Evolutionary conservation across 176 grass and related monocot genomes (phyloP).

Genomic region (Eleusine coracana): DNA sequence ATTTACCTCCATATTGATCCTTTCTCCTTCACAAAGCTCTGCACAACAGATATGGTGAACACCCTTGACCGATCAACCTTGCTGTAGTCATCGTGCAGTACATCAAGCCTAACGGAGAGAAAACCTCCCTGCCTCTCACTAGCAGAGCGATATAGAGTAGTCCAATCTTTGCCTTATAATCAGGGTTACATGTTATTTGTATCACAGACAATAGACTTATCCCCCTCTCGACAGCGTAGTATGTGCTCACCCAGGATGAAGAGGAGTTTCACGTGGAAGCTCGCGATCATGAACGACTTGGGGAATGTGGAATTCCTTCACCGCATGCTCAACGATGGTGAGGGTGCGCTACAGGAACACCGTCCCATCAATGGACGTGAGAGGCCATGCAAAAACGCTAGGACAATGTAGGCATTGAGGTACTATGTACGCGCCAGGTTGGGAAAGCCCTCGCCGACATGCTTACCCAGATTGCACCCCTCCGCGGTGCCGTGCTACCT

Average conservation of each 20-base stretch:
- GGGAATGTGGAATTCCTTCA: not conserved
- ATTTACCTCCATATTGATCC: conserved; percentile 23
- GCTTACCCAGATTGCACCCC: not conserved
- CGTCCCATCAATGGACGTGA: conserved; percentile 32
- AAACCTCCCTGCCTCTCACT: conserved; percentile 15
- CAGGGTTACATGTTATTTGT: too few relatives aligned
- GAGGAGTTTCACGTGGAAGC: conserved; percentile 24
- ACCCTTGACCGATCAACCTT: not conserved
- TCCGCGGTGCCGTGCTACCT: not conserved
- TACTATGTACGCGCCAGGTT: conserved; percentile 17
- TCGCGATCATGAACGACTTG: conserved; percentile 25
- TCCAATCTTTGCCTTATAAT: too few relatives aligned
- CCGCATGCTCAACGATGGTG: not conserved
- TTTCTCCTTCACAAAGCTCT: conserved; percentile 21
- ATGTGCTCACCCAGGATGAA: conserved; percentile 34
- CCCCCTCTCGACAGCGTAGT: conserved; percentile 25
- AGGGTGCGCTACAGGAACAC: conserved; percentile 39
- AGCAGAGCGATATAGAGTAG: not conserved
- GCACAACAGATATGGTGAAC: not conserved
- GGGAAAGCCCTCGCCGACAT: conserved; percentile 17
- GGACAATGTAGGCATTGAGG: conserved; percentile 34
- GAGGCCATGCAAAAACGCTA: conserved; percentile 27
- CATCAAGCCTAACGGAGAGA: conserved; percentile 2
- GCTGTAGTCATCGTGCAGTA: conserved; percentile 12
- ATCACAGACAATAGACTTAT: too few relatives aligned